phyloP scores from a whole-genome alignment of 2,329 filamentous ascomycete species.

The Epichloe festucae region DNA sequence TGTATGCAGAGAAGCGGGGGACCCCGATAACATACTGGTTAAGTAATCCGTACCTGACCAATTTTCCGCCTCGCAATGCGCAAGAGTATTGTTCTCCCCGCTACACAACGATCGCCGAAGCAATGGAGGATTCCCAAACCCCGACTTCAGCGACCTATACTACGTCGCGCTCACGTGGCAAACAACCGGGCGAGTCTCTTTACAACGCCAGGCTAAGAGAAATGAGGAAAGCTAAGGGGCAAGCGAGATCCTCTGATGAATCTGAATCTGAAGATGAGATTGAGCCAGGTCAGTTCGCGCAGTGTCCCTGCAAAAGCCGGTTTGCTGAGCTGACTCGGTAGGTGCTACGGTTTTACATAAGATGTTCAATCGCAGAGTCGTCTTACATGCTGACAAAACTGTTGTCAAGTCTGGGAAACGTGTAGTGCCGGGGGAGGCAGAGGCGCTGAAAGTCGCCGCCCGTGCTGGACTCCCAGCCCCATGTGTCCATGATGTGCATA shows the following conservation, averaged over 20 bases:
- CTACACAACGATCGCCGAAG: not conserved
- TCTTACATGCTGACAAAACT: constrained; percentile 11
- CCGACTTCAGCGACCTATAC: constrained; percentile 1
- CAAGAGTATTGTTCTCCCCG: too few relatives aligned
- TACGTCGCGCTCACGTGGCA: constrained; percentile 10
- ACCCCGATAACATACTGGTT: too few relatives aligned
- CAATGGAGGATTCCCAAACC: not conserved
- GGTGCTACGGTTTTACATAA: constrained; percentile 11
- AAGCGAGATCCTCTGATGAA: constrained; percentile 12
- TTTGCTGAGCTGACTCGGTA: constrained; percentile 6
- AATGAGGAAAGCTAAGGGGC: constrained; percentile 9
- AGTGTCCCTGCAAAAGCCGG: not conserved
- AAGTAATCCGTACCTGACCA: too few relatives aligned
- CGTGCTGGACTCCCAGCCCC: constrained; percentile 12
- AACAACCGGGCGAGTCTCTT: constrained; percentile 8
- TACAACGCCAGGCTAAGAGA: constrained; percentile 8
- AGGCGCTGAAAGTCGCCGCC: constrained; percentile 12
- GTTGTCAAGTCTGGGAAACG: constrained; percentile 15
- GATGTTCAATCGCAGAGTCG: constrained; percentile 12
- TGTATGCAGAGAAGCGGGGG: too few relatives aligned
- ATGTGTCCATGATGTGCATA: constrained; percentile 7
- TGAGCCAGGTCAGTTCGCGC: constrained; percentile 10
- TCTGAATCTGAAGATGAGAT: constrained; percentile 12
- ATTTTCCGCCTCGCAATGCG: too few relatives aligned
- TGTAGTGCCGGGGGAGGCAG: constrained; percentile 14